Base-by-base conservation (phyloP, 2,329 filamentous ascomycete species). In the Diaporthe aspalathi region DNA sequence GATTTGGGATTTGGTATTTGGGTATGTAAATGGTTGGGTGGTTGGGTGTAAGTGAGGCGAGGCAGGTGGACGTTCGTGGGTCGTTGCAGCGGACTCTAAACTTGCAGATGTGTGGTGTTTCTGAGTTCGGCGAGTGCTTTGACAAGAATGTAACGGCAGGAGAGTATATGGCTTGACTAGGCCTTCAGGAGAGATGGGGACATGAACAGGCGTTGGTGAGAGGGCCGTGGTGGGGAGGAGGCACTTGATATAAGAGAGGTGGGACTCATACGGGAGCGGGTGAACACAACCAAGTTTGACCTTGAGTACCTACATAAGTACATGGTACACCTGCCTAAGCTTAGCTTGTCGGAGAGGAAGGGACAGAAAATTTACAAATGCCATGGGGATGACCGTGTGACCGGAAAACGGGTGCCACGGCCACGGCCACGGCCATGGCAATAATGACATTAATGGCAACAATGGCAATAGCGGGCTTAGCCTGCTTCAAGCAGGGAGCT, bases 1-100 rank as follows among this genome's bases (percentile, higher is more conserved):
- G n/a, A n/a, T n/a, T n/a, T 38, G 7, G 35, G 9, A 2, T 38
- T 38, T 79, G 56, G 29, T 62, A n/a, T 75, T 43, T 40, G 68
- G 65, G 27, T 71, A 38, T 67, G 22, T 73, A 40, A 22, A 22
- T 60, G 8, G 43, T 40, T n/a, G n/a, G n/a, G n/a, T n/a, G n/a
- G n/a, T 16, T 72, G 50, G 32, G 57, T 70, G 65, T 75, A 54
- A 70, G 43, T 70, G 68, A 73, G 70, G 69, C 65, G 9, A 5
- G 32, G n/a, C n/a, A 35, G 32, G 32, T 57, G 50, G 53, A 20
- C n/a, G 49, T 16, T 29, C 40, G 62, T 50, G 50, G 16, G 17
- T 67, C n/a, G n/a, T 29, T 35, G 32, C 32, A 35, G 32, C 14
- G 27, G 43, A 24, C 43, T 63, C 35, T 12, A 12, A 49, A 17